Conservation (phyloP, 1,284 basidiomycete genomes). For the Fistulina hepatica region DNA sequence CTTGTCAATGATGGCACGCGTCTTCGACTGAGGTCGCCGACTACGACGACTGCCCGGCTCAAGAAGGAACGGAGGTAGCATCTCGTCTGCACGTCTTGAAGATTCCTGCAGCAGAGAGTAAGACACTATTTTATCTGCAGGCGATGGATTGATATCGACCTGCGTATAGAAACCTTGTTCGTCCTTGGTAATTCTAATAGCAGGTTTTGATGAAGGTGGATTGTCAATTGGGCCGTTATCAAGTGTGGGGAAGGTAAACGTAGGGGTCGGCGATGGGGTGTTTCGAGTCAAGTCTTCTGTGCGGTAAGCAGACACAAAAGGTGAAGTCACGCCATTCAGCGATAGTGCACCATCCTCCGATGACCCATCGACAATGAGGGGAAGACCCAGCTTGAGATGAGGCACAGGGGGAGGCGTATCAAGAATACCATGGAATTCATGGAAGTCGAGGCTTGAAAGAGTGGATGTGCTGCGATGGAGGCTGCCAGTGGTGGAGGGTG, state of each 20-base stretch:
- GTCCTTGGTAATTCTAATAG: constrained; percentile 31
- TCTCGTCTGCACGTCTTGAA: constrained; percentile 13
- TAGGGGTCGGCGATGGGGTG: constrained; percentile 15
- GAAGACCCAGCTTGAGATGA: constrained; percentile 21
- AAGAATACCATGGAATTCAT: constrained; percentile 24
- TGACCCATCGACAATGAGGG: constrained; percentile 23
- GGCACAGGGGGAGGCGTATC: constrained; percentile 28
- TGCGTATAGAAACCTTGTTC: constrained; percentile 32
- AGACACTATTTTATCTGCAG: constrained; percentile 4
- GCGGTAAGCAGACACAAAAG: not conserved
- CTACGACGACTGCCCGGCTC: constrained; percentile 24
- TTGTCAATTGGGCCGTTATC: constrained; percentile 10
- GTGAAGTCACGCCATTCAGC: not conserved
- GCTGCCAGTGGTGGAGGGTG: constrained; percentile 2
- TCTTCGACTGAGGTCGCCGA: constrained; percentile 31
- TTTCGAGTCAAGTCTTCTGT: constrained; percentile 20
- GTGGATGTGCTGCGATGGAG: constrained; percentile 25
- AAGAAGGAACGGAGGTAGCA: constrained; percentile 33
- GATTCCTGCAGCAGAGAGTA: constrained; percentile 13
- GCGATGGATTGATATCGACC: constrained; percentile 17
- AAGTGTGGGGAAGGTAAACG: constrained; percentile 16
- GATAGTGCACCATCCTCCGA: constrained; percentile 4
- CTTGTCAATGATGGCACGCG: constrained; percentile 34
- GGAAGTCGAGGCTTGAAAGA: constrained; percentile 26
- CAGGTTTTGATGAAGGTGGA: constrained; percentile 19